Base-by-base conservation (phyloP, 2,329 filamentous ascomycete genomes). In the Chrysoporthe puriensis region DNA sequence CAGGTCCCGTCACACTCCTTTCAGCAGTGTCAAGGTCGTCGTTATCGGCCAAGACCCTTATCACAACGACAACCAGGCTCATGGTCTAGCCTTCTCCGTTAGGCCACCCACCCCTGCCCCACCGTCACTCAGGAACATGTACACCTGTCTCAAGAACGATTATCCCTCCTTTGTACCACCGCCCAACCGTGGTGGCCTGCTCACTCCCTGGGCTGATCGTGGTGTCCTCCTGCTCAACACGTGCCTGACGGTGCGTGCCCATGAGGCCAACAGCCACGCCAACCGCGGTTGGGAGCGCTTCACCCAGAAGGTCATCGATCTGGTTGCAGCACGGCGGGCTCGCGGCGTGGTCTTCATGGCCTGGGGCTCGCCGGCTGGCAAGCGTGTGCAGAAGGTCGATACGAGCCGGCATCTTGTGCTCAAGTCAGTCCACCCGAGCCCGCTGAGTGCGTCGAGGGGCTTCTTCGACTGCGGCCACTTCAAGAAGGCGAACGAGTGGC, bases 1-100 rank as follows among this genome's bases (percentile, higher is more conserved):
- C 68, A 97, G 95, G 95, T 97, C 95, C 69, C 91, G 94, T 36
- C 91, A 97, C 78, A 97, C 95, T 0, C 94, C 96, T 8, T 90
- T 99, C 73, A 83, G 90, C 81, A 90, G 85, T 16, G 94, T 98
- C 78, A 97, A 97, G 79, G 91, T 92, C 67, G 94, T 99, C 69
- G 94, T 99, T 75, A 80, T 98, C 65, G 96, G 96, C 72, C 96
- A 99, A 82, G 96, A 99, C 77, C 96, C 96, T 2, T 99, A 99
- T 79, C 96, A 99, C 83, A 97, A 97, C 78, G 79, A 88, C 77
- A 96, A 96, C 79, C 96, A 99, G 84, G 96, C 96, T 62, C 96
- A 98, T 79, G 96, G 96, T 56, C 89, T 99, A 68, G 95, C 92
- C 77, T 99, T 99, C 85, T 97, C 93, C 60, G 94, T 98, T 66